A percentile compares a stretch with the other conserved stretches of the same genome.
phyloP scores from a whole-genome alignment of 805 yeast genomes.

The Starmerella potacharoeniae region DNA sequence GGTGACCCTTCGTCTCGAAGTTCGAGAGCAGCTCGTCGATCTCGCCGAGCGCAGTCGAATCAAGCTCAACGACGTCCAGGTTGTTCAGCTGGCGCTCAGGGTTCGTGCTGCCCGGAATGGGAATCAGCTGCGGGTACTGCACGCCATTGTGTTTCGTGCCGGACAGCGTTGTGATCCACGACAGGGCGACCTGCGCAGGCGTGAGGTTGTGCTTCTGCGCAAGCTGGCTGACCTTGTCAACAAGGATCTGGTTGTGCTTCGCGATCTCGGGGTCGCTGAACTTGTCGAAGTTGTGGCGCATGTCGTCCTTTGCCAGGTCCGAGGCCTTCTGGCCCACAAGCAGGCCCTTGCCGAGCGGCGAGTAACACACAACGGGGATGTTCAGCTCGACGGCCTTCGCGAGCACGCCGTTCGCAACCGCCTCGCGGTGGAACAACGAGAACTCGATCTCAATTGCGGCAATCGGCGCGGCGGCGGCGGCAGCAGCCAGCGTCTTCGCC shows the following conservation, averaged over 20 bases:
- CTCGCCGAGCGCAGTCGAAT: slow-evolving; percentile 46
- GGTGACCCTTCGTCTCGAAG: slow-evolving; percentile 43
- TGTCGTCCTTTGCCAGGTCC: slow-evolving; percentile 47
- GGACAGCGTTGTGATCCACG: slow-evolving; percentile 45
- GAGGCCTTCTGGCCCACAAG: slow-evolving; percentile 47
- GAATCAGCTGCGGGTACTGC: slow-evolving; percentile 47
- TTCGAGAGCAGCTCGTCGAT: slow-evolving; percentile 37
- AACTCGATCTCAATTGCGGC: slow-evolving; percentile 68
- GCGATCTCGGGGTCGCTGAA: slow-evolving; percentile 46
- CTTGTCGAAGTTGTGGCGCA: slow-evolving; percentile 42
- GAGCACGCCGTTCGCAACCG: slow-evolving; percentile 51
- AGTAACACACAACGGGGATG: slow-evolving; percentile 65
- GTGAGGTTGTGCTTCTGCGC: slow-evolving; percentile 40
- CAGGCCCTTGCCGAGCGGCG: slow-evolving; percentile 73
- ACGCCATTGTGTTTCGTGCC: slow-evolving; percentile 10
- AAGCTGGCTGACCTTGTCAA: slow-evolving; percentile 38
- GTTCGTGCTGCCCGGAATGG: slow-evolving; percentile 72
- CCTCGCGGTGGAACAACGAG: slow-evolving; percentile 57
- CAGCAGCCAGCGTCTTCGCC: slow-evolving; percentile 48
- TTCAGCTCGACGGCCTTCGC: slow-evolving; percentile 44
- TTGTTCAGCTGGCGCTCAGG: slow-evolving; percentile 51
- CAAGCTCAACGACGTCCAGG: slow-evolving; percentile 34
- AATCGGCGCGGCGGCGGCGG: slow-evolving; percentile 44
- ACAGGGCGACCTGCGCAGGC: slow-evolving; percentile 58
- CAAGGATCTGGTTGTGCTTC: slow-evolving; percentile 40